Base-by-base conservation (phyloP, 306 rosid species). In the Prunus mira region DNA sequence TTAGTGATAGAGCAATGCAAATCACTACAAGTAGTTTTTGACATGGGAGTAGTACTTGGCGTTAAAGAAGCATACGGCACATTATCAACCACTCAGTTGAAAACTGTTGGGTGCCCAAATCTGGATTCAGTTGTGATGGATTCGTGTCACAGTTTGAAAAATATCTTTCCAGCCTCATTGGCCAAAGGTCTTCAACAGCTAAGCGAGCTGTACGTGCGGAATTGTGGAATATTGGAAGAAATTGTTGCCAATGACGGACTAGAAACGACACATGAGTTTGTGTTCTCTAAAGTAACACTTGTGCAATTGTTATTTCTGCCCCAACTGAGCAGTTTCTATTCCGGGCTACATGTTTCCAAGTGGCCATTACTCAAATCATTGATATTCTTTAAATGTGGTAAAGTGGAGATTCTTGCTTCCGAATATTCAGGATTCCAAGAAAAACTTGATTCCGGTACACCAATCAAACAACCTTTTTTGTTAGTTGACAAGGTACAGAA, bases 111-210 rank as follows among this genome's bases (percentile, higher is more conserved):
- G 68, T 60, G 58, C 75, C 67, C 74, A 67, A 52, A 28, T n/a
- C n/a, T n/a, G n/a, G n/a, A n/a, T n/a, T n/a, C n/a, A n/a, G n/a
- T n/a, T n/a, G n/a, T n/a, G n/a, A n/a, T n/a, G n/a, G n/a, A n/a
- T 18, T 11, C 1, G 1, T 86, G 90, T 76, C n/a, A 58, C 58
- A 67, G 60, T 22, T 64, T 83, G 54, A 66, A 61, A 65, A 66
- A 61, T 75, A 43, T 78, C 11, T 80, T 81, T 62, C 76, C 77
- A 13, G 32, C 50, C 14, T 76, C 83, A 45, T 12, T 86, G 2
- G 80, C 82, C 12, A 81, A 49, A 38, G 32, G 74, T 78, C 81
- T 86, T 17, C n/a, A 8, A 3, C 67, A 11, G 9, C 78, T 80
- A 2, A 72, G 71, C 63, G 18, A 20, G 6, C 61, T 83, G 55